These are phyloP conservation scores for Asterochloris erici DNA, from an alignment of 139 green algal species.

Conservation along the genomic window DNA sequence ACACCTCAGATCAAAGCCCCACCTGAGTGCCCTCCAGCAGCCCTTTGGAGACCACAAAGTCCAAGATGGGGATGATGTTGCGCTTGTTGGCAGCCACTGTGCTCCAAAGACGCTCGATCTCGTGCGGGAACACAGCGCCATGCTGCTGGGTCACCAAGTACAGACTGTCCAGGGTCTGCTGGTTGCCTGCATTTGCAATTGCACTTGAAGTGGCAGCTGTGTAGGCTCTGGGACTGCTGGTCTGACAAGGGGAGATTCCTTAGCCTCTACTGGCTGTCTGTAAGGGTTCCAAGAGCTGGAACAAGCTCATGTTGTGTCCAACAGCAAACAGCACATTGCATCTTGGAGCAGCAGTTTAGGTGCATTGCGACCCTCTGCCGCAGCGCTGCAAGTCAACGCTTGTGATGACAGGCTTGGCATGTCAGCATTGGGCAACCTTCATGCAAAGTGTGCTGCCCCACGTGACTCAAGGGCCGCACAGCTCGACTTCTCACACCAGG, in stretches of 20 bases:
- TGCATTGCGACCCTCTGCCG: too few species aligned
- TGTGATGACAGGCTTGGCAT: too few species aligned
- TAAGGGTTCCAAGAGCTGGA: too few species aligned
- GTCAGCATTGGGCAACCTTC: too few species aligned
- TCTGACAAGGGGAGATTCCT: background rate
- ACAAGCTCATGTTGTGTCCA: too few species aligned
- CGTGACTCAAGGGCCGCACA: background rate
- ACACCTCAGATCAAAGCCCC: background rate
- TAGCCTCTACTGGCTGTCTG: background rate
- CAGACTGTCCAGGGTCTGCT: slow-evolving; percentile 79
- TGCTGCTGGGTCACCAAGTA: slow-evolving; percentile 78
- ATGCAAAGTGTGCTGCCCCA: too few species aligned
- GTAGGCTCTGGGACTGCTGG: background rate
- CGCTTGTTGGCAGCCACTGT: slow-evolving; percentile 67
- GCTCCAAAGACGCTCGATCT: slow-evolving; percentile 79
- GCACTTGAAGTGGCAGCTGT: background rate
- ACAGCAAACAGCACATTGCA: too few species aligned
- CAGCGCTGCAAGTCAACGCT: too few species aligned
- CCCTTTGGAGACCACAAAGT: slow-evolving; percentile 77
- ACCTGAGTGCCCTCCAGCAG: slow-evolving; percentile 37
- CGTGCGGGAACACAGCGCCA: slow-evolving; percentile 46
- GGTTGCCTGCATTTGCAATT: background rate
- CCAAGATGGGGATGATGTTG: slow-evolving; percentile 84
- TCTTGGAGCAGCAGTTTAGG: too few species aligned
- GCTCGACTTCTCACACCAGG: background rate